Base-by-base conservation (phyloP, 257 asterid species). In the Nicotiana tomentosiformis region DNA sequence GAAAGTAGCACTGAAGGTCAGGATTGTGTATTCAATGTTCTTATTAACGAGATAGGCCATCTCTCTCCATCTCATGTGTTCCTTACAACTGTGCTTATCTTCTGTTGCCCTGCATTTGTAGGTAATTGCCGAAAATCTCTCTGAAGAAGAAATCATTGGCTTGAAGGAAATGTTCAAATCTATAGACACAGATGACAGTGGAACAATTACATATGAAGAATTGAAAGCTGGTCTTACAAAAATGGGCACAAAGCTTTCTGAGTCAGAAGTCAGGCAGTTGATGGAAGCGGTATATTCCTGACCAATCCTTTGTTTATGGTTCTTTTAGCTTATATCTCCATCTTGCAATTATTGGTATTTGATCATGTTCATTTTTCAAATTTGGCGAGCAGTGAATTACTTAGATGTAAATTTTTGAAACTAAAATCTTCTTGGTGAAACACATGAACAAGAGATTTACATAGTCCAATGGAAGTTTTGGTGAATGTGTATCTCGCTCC, bases 131-230 rank as follows among this genome's bases (percentile, higher is more conserved):
- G 95, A 95, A 86, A 95, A 90, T 85, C 90, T 95, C 26, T 95
- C 99, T 1, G 99, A 94, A 90, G 99, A 95, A 89, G 99, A 95
- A 92, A 95, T 95, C 84, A 90, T 92, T 77, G 99, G 99, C 80
- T 91, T 95, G 91, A 95, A 92, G 91, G 99, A 94, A 87, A 93
- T 94, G 97, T 95, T 95, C 90, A 95, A 92, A 87, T 91, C 98
- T 77, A 93, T 95, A 91, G 99, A 95, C 90, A 90, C 97, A 10
- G 99, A 95, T 85, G 90, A 93, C 85, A 95, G 90, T 86, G 98
- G 98, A 78, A 94, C 98, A 78, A 93, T 95, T 77, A 95, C 99
- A 4, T 94, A 76, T 80, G 99, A 95, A 89, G 99, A 95, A 81
- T 88, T 95, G 70, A 94, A 95, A 89, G 97, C 97, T 39, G 99